Percentiles rank a stretch among this genome's conserved stretches.
phyloP scores from a whole-genome alignment of 805 yeast species.

The Brettanomyces anomalus region DNA sequence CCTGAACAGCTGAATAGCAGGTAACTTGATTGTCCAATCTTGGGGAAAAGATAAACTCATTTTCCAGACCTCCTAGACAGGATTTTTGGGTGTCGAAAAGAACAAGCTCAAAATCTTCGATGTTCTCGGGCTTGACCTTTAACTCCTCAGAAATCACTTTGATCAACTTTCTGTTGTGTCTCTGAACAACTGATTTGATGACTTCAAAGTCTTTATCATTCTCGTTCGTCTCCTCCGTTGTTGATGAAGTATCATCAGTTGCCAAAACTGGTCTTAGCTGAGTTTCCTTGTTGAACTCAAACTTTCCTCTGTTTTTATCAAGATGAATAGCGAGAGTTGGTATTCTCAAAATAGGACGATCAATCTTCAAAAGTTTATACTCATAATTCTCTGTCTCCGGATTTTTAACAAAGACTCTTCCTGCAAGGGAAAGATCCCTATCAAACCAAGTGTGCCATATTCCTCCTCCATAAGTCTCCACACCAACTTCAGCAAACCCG shows the following conservation, averaged over 20 bases:
- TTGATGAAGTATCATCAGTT: conserved; percentile 15
- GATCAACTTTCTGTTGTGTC: conserved; percentile 72
- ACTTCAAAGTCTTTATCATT: conserved; percentile 43
- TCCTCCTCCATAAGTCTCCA: conserved; percentile 93
- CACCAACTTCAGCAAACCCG: conserved; percentile 84
- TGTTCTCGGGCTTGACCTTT: conserved; percentile 38
- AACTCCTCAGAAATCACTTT: conserved; percentile 62
- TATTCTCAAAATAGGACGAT: conserved; percentile 78
- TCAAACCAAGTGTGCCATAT: conserved; percentile 98
- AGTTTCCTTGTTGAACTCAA: conserved; percentile 84
- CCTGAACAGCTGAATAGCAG: conserved; percentile 72
- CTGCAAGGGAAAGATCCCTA: conserved; percentile 85
- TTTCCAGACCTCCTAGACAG: conserved; percentile 76
- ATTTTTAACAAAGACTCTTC: conserved; percentile 68
- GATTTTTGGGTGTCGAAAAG: conserved; percentile 81
- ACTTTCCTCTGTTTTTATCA: conserved; percentile 63
- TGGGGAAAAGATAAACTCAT: conserved; percentile 87
- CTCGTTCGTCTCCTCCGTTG: conserved; percentile 5
- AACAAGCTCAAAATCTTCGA: conserved; percentile 85
- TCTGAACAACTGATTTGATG: conserved; percentile 50
- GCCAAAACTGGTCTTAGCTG: conserved; percentile 86
- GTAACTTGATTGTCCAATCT: conserved; percentile 87
- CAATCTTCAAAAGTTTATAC: conserved; percentile 67
- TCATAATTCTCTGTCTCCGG: conserved; percentile 37
- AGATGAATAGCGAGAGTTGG: conserved; percentile 94